These are phyloP conservation scores for Blastosporella zonata DNA, from an alignment of 1,284 basidiomycete genomes.

Conservation along the genomic window DNA sequence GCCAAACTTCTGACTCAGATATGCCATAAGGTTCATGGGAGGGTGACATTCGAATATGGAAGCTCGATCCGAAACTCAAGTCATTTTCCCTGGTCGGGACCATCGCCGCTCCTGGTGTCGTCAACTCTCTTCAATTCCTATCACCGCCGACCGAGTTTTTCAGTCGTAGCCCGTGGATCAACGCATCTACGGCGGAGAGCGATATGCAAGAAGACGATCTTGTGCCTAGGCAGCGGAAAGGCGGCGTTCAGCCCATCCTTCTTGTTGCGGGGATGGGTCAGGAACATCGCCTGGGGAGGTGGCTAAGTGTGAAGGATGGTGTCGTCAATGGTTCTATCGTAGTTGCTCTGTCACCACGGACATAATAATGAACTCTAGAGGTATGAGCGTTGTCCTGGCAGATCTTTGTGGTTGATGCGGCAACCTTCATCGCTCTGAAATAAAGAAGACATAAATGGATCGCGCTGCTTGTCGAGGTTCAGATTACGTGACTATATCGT, in stretches of 20 bases:
- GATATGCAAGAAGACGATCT: neutral
- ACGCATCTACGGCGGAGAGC: neutral
- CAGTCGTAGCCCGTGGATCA: constrained; percentile 42
- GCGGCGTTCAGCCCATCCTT: constrained; percentile 42
- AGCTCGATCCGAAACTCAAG: constrained; percentile 72
- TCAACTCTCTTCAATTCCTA: constrained; percentile 89
- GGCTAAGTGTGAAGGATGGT: constrained; percentile 71
- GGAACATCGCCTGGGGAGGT: constrained; percentile 88
- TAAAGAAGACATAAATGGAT: neutral
- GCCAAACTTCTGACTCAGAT: neutral
- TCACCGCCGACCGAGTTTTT: constrained; percentile 54
- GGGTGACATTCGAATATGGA: constrained; percentile 86
- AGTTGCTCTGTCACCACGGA: constrained; percentile 46
- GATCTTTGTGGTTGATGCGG: neutral
- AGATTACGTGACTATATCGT: too few relatives aligned
- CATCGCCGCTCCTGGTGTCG: constrained; percentile 70
- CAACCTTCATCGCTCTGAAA: neutral
- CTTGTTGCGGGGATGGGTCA: constrained; percentile 82
- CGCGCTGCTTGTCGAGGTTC: neutral
- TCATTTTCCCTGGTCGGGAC: constrained; percentile 70
- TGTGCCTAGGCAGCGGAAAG: constrained; percentile 9
- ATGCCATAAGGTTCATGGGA: constrained; percentile 81
- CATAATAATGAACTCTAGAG: constrained; percentile 19
- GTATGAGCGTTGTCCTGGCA: neutral
- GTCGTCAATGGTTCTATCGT: constrained; percentile 75